Evolutionary conservation across 371 early-diverging fungal species (phyloP).

Genomic region (Mortierella sp.): DNA sequence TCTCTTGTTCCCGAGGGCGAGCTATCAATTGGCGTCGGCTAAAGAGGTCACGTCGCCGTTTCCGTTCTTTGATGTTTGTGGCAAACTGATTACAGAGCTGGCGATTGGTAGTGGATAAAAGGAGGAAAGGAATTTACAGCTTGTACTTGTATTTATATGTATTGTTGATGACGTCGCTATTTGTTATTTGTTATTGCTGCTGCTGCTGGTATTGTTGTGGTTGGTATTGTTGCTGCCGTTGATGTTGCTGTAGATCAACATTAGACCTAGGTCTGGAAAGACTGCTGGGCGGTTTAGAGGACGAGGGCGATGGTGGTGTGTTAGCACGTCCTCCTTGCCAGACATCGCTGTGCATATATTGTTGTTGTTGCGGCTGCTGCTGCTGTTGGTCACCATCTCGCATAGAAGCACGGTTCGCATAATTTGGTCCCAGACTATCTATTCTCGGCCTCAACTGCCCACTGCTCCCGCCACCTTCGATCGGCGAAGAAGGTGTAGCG

Average conservation of each 20-base stretch:
- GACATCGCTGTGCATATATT: not conserved
- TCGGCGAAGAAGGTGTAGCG: conserved; percentile 24
- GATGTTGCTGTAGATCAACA: conserved; percentile 6
- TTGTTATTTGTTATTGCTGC: not conserved
- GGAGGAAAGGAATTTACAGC: no score
- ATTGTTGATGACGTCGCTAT: no score
- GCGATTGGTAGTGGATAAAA: conserved; percentile 63
- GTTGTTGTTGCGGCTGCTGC: not conserved
- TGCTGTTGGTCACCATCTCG: conserved; percentile 5
- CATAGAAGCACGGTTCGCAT: not conserved
- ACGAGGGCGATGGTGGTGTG: conserved; percentile 11
- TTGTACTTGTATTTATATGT: no score
- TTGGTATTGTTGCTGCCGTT: conserved; percentile 12
- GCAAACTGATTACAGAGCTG: conserved; percentile 92
- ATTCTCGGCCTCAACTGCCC: conserved; percentile 28
- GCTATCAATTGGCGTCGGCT: conserved; percentile 39
- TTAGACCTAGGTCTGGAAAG: conserved; percentile 7
- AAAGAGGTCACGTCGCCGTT: conserved; percentile 71
- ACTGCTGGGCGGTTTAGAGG: not conserved
- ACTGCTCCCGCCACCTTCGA: conserved; percentile 10
- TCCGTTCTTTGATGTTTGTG: conserved; percentile 96
- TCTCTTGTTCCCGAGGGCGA: conserved; percentile 42
- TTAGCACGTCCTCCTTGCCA: conserved; percentile 1
- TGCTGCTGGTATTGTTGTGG: conserved; percentile 5
- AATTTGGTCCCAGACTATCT: conserved; percentile 37